Percentiles rank a stretch among this genome's conserved stretches.
phyloP scores from a whole-genome alignment of 305 asterid genomes.

The Nicotiana rustica region DNA sequence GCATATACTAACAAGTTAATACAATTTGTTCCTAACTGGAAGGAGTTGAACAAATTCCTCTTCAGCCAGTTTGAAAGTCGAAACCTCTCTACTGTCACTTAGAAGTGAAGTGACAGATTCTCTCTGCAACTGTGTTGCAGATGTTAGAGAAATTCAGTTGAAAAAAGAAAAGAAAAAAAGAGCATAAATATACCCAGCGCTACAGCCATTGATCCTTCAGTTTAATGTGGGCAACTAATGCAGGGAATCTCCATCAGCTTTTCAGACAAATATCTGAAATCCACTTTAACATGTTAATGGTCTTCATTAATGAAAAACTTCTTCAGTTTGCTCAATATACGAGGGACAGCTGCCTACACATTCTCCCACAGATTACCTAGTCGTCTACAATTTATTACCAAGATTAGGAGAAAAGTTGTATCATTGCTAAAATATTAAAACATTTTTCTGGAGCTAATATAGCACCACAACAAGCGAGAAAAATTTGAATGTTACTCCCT shows the following conservation, averaged over 20 bases:
- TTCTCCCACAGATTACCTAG: too few species aligned
- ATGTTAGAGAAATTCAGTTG: neutral
- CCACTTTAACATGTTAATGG: slow-evolving; percentile 23
- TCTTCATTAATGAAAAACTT: slow-evolving; percentile 2
- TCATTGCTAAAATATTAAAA: neutral
- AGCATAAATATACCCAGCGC: slow-evolving; percentile 23
- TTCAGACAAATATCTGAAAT: slow-evolving; percentile 29
- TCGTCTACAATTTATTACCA: neutral
- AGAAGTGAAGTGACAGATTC: slow-evolving; percentile 52
- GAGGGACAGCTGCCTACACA: slow-evolving; percentile 38
- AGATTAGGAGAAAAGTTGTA: neutral
- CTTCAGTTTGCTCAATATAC: slow-evolving; percentile 35
- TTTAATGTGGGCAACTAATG: slow-evolving; percentile 33
- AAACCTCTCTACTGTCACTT: slow-evolving; percentile 66
- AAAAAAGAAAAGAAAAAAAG: neutral
- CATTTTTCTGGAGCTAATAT: neutral
- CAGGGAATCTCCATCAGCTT: slow-evolving; percentile 36
- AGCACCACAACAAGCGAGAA: neutral
- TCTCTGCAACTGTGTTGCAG: slow-evolving; percentile 54
- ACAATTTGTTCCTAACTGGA: slow-evolving; percentile 58
- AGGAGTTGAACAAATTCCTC: slow-evolving; percentile 73
- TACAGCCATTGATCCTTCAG: slow-evolving; percentile 37
- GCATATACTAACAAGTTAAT: neutral
- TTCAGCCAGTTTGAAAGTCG: slow-evolving; percentile 70
- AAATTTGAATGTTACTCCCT: neutral